phyloP scores from a whole-genome alignment of 2,329 filamentous ascomycete genomes.

The Neofusicoccum sp. region DNA sequence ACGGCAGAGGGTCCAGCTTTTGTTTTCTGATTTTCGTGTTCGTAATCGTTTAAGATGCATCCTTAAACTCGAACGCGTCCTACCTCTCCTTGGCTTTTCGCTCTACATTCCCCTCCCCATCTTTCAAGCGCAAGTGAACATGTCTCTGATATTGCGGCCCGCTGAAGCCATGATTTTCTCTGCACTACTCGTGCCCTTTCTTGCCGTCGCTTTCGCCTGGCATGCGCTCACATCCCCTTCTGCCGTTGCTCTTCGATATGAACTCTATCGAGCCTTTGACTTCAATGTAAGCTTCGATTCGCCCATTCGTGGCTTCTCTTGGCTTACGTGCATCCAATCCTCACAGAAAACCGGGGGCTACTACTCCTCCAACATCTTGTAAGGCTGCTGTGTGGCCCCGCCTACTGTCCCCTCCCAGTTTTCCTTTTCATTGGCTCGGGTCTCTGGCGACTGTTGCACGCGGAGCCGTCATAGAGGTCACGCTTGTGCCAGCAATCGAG shows the following conservation, averaged over 20 bases:
- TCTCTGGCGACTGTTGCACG: too few species aligned
- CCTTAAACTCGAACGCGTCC: background rate
- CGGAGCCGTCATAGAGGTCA: too few species aligned
- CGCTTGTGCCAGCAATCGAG: too few species aligned
- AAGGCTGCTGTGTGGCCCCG: too few species aligned
- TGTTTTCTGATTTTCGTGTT: background rate
- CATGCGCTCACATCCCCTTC: constrained; percentile 34
- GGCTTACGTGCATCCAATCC: too few species aligned
- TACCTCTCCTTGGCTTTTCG: background rate
- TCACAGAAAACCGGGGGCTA: too few species aligned
- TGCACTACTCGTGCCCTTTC: background rate
- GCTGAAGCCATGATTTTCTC: background rate
- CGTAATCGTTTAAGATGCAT: background rate
- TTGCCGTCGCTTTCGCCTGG: background rate
- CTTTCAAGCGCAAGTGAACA: background rate
- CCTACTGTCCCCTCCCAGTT: too few species aligned
- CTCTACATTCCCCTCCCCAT: background rate
- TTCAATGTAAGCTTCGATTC: constrained; percentile 42
- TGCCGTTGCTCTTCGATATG: constrained; percentile 58
- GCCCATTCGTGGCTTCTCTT: too few species aligned
- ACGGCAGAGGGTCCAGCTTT: background rate
- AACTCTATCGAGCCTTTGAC: constrained; percentile 51
- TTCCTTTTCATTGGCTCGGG: too few species aligned
- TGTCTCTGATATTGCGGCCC: background rate
- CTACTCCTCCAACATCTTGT: too few species aligned